A percentile compares a stretch with the other conserved stretches of the same genome.
Evolutionary conservation across 495 filamentous ascomycete species (phyloP).

Genomic region (Chaetomium cochliodes): DNA sequence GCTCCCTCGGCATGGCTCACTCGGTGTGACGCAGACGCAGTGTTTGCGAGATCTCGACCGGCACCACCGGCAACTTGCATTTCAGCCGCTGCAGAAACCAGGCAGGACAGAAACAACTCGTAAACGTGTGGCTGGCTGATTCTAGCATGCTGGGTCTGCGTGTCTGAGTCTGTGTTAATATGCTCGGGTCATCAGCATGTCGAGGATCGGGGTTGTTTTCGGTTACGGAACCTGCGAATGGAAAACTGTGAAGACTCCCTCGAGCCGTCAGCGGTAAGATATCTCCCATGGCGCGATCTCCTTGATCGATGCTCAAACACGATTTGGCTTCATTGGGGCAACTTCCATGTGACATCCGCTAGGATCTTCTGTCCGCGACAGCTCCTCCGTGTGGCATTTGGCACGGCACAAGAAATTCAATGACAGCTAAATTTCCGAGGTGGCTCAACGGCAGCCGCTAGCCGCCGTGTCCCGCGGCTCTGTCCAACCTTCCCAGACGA

Average conservation of each 20-base stretch:
- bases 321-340: background rate
- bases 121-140: background rate
- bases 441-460: background rate
- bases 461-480: background rate
- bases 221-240: too few species aligned
- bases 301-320: background rate
- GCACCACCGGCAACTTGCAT: slow-evolving; percentile 19
- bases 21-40: background rate
- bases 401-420: background rate
- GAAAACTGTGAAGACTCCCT: too few species aligned
- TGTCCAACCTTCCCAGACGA: background rate
- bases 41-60: background rate
- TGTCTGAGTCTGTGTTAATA: too few species aligned
- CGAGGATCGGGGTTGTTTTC: too few species aligned
- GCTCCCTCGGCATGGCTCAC: background rate
- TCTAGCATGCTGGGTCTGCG: too few species aligned
- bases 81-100: slow-evolving; percentile 21
- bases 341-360: background rate
- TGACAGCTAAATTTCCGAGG: slow-evolving; percentile 4
- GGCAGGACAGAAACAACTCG: background rate
- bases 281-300: background rate
- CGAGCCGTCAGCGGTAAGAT: too few species aligned
- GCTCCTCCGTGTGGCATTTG: background rate
- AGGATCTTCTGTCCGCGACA: background rate
- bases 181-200: too few species aligned